Base-by-base conservation (phyloP, 2,329 filamentous ascomycete species). In the Periconia sp. region DNA sequence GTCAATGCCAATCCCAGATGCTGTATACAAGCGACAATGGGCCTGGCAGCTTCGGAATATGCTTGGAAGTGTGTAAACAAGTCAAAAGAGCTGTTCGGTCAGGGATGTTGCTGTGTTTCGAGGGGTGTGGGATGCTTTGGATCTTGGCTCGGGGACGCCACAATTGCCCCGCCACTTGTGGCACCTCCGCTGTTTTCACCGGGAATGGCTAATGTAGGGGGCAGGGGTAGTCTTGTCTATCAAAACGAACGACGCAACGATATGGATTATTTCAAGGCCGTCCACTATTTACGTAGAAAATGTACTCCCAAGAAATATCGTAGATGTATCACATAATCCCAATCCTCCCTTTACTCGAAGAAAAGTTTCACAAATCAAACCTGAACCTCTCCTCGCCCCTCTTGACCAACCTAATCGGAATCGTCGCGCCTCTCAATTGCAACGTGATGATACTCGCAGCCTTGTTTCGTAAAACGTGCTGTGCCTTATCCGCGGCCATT, bases 321-420 rank as follows among this genome's bases (percentile, higher is more conserved):
- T 23, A 19, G 41, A 42, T 10, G 9, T 42, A 18, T 8, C 10
- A 18, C 6, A 17, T 9, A n/a, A 18, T 44, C 42, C 9, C 6
- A 19, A 23, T 6, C 6, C 33, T 11, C 6, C 33, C 17, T 23
- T 27, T 6, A 44, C 11, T 23, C 23, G 7, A 6, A 44, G 3
- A 11, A 9, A 44, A 14, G 6, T 19, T 27, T 44, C 19, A 52
- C 27, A 63, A 64, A 33, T 66, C 61, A 60, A 64, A 72, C 55
- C 60, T 60, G 74, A 92, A 92, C 64, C 82, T 81, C 79, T 92
- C 90, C 58, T 82, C 74, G 0, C 89, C 89, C 60, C 87, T 84
- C 75, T 76, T 84, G 10, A 90, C 86, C 59, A 93, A 73, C 58
- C 88, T 76, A 41, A 93, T 76, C 0, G 87, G 86, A 33, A 93